A percentile compares a stretch with the other conserved stretches of the same genome.
Evolutionary conservation across 257 asterid genomes (phyloP).

Genomic region (Gentiana dahurica): DNA sequence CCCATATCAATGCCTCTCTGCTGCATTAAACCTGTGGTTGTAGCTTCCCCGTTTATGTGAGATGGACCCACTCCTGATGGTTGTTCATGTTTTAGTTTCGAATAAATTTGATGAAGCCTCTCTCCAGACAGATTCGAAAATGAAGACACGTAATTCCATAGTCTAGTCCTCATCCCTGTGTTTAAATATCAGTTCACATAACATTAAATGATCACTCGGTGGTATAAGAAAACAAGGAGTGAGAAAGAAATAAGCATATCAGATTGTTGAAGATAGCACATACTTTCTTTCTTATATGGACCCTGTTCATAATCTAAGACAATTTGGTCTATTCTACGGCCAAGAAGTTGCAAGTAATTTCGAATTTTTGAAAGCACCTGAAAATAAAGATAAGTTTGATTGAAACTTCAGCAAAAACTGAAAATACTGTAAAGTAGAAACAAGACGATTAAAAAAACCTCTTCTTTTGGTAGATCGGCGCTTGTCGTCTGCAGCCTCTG

Average conservation of each 20-base stretch:
- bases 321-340: slow-evolving; percentile 83
- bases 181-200: slow-evolving; percentile 11
- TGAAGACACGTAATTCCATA: slow-evolving; percentile 91
- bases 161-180: slow-evolving; percentile 88
- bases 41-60: slow-evolving; percentile 34
- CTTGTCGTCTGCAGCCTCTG: slow-evolving; percentile 81
- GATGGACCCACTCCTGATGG: slow-evolving; percentile 61
- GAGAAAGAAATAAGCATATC: neutral
- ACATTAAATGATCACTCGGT: neutral
- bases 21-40: slow-evolving; percentile 20
- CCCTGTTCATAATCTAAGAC: slow-evolving; percentile 65
- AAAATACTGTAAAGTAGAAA: slow-evolving; percentile 7
- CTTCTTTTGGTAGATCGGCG: slow-evolving; percentile 86
- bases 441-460: slow-evolving; percentile 32
- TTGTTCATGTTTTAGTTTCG: slow-evolving; percentile 83
- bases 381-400: slow-evolving; percentile 10
- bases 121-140: slow-evolving; percentile 85
- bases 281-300: slow-evolving; percentile 82
- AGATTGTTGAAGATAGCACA: slow-evolving; percentile 4
- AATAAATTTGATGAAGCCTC: slow-evolving; percentile 82
- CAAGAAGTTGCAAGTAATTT: slow-evolving; percentile 90
- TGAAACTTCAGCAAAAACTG: slow-evolving; percentile 5
- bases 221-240: neutral
- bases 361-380: slow-evolving; percentile 88
- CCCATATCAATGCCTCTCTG: slow-evolving; percentile 73